Conservation (phyloP, 768 basidiomycete genomes). For the Gymnopilus dilepis region DNA sequence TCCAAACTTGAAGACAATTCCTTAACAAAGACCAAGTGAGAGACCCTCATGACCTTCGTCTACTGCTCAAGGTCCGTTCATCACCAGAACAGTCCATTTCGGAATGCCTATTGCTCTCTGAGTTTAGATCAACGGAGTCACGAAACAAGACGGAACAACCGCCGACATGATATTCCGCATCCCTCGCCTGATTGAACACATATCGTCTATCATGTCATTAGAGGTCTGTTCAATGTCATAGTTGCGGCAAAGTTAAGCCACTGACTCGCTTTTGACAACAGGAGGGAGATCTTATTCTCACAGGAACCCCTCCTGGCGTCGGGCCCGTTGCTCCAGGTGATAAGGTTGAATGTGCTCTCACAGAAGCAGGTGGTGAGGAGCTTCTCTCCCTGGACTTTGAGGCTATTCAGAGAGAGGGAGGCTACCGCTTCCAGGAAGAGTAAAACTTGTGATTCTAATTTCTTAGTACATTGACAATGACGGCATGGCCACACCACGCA, state of each 20-base stretch:
- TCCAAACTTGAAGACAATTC: slow-evolving; percentile 58
- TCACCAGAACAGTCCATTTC: background rate
- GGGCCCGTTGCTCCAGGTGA: slow-evolving; percentile 81
- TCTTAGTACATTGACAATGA: no score
- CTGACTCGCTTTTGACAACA: slow-evolving; percentile 33
- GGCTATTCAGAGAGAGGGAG: slow-evolving; percentile 69
- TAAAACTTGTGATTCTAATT: no score
- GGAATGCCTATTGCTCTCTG: background rate
- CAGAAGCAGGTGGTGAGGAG: slow-evolving; percentile 56
- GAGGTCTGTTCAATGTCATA: slow-evolving; percentile 56
- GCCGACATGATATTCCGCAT: slow-evolving; percentile 93
- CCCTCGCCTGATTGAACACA: slow-evolving; percentile 84
- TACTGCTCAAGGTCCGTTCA: slow-evolving; percentile 70
- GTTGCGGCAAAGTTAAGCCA: background rate
- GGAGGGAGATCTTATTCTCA: slow-evolving; percentile 92
- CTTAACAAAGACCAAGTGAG: slow-evolving; percentile 73
- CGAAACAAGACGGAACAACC: slow-evolving; percentile 87
- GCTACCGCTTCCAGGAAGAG: slow-evolving; percentile 34
- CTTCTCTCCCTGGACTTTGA: slow-evolving; percentile 70
- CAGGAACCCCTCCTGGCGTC: slow-evolving; percentile 92
- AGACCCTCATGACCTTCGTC: slow-evolving; percentile 77
- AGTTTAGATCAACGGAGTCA: slow-evolving; percentile 76
- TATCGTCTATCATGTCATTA: slow-evolving; percentile 97
- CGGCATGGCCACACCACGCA: background rate
- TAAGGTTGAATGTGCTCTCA: slow-evolving; percentile 73